These are phyloP conservation scores for Peronospora farinosa DNA, from an alignment of 352 stramenopile genomes.

Conservation along the genomic window DNA sequence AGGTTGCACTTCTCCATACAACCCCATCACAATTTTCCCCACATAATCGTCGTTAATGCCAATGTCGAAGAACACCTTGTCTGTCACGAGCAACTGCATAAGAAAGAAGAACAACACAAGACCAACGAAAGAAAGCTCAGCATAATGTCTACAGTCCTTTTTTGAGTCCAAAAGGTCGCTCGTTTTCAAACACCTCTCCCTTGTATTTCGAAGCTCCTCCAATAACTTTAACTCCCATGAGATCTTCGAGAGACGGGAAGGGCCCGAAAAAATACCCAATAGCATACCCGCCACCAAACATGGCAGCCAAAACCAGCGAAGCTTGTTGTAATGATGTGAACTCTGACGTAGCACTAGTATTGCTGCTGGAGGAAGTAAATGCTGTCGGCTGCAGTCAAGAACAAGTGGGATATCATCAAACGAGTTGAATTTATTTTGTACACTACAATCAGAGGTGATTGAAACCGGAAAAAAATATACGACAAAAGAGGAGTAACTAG, in stretches of 20 bases:
- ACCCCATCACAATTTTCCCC: conserved; percentile 74
- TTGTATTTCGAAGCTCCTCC: conserved; percentile 31
- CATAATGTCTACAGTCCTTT: neutral
- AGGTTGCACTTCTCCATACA: conserved; percentile 74
- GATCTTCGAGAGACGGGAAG: conserved; percentile 53
- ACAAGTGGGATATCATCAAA: neutral
- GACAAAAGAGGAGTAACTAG: neutral
- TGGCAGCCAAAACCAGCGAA: conserved; percentile 39
- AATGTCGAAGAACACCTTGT: conserved; percentile 96
- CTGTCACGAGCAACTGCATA: conserved; percentile 47
- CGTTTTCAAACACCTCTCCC: conserved; percentile 33
- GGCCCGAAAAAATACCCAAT: conserved; percentile 67
- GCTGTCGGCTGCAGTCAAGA: conserved; percentile 6
- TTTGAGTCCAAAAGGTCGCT: neutral
- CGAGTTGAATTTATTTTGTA: neutral
- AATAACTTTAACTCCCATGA: conserved; percentile 39
- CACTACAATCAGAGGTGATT: neutral
- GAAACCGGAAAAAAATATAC: neutral
- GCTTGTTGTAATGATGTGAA: conserved; percentile 41
- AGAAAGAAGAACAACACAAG: neutral
- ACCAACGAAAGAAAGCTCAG: neutral
- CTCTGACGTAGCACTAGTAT: conserved; percentile 8
- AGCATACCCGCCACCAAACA: conserved; percentile 58
- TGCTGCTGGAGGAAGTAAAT: conserved; percentile 28
- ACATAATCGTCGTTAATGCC: conserved; percentile 90